Evolutionary conservation across 1,284 basidiomycete genomes (phyloP), one percentile per base, ranked within the genome.

Genomic region (Entoloma clypeatum): DNA sequence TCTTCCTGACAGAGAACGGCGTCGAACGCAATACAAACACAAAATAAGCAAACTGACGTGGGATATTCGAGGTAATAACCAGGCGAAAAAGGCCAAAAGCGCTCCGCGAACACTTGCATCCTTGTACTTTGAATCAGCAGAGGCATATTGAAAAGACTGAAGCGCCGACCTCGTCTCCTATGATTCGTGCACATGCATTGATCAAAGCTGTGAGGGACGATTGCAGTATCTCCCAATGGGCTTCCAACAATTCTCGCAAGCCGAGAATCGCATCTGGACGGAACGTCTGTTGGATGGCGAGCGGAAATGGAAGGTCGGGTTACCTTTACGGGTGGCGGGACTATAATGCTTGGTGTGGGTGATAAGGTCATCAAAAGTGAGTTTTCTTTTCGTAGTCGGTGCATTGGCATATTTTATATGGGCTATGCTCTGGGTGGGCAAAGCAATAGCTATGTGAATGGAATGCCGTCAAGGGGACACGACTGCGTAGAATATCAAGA

Each of bases 301-400:
- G 23, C 21, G 7, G 14, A 16, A 9, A 18, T 13, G 7, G 17
- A 19, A 23, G 7, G 21, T 16, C 32, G 39, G 33, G 57, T 7
- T 35, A 82, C 86, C 90, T 72, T 79, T 86, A 18, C 91, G 76
- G 8, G 80, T 79, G 14, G 74, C 73, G 0, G 81, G 65, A 58
- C 79, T 92, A 59, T 95, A 88, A 61, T 99, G 95, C 52, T 86
- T 88, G 26, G 90, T 61, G 51, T 92, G 85, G 5, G 78, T 65
- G 10, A 92, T 64, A 11, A 99, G 72, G 54, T 96, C 89, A 26
- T 80, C 73, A 18, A 97, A 75, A 0, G 84, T 84, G 19, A 90
- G 75, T 47, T 82, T 86, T 38, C 87, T 70, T 51, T 72, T 83
- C 0, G 92, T 96, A 0, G 77, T 83, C 1, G 90, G 90, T 9